Conservation (phyloP, 2,329 filamentous ascomycete genomes). For the Sporothrix dimorphospora region DNA sequence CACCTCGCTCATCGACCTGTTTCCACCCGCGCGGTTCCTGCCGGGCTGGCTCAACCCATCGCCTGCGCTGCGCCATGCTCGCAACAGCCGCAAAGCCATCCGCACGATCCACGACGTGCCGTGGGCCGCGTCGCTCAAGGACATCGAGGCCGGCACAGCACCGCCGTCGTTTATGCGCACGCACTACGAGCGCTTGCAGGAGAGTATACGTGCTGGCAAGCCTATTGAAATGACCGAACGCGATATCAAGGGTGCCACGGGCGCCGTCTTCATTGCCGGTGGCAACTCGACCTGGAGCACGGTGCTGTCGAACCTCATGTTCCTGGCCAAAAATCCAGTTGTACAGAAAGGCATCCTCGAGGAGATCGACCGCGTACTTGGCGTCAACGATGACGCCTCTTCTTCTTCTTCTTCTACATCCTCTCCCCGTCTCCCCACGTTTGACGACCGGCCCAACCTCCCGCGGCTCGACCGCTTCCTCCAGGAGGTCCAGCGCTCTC, state of each 20-base stretch:
- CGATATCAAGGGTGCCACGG: conserved; percentile 55
- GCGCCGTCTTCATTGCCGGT: conserved; percentile 53
- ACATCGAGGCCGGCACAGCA: conserved; percentile 42
- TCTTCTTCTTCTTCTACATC: neutral
- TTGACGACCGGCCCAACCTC: conserved; percentile 49
- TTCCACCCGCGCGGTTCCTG: conserved; percentile 50
- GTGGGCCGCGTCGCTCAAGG: conserved; percentile 40
- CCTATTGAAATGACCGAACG: conserved; percentile 44
- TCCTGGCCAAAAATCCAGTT: conserved; percentile 47
- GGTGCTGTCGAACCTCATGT: conserved; percentile 47
- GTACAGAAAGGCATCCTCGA: conserved; percentile 52
- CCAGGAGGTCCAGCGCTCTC: conserved; percentile 51
- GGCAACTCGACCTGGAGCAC: conserved; percentile 51
- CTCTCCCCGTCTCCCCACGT: conserved; percentile 46
- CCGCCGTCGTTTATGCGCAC: conserved; percentile 41
- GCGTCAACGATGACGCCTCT: conserved; percentile 32
- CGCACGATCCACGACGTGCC: conserved; percentile 49
- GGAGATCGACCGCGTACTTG: conserved; percentile 53
- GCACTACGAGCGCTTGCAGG: conserved; percentile 39
- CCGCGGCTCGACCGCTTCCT: conserved; percentile 51
- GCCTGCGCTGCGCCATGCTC: conserved; percentile 34
- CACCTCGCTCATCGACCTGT: conserved; percentile 51
- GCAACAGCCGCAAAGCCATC: conserved; percentile 42
- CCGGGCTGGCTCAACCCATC: conserved; percentile 37
- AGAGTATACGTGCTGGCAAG: conserved; percentile 37